These are phyloP conservation scores for Dactylellina leptospora DNA, from an alignment of 2,329 filamentous ascomycete species.

Conservation along the genomic window DNA sequence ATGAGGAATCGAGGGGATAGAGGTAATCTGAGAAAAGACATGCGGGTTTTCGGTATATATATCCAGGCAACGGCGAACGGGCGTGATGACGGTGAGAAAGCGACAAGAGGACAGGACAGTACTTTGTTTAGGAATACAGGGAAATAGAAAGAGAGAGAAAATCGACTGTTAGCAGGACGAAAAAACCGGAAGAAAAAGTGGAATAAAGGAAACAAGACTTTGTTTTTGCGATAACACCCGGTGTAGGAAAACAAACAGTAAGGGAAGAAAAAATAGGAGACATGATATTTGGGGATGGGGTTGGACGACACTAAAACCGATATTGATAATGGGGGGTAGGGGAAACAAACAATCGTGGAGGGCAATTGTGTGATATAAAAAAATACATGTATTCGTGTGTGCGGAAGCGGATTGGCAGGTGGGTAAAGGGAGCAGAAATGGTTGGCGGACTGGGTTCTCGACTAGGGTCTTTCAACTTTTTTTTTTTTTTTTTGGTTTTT, in stretches of 20 bases:
- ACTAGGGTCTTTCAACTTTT: no score
- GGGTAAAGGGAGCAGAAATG: background rate
- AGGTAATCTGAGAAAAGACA: background rate
- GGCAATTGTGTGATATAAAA: constrained; percentile 22
- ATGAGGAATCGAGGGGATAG: background rate
- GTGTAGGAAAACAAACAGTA: constrained; percentile 38
- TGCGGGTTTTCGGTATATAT: no score
- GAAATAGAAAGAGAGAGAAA: constrained; percentile 15
- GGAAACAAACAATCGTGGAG: constrained; percentile 39
- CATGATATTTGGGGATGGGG: constrained; percentile 23
- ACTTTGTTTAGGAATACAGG: constrained; percentile 34
- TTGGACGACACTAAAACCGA: constrained; percentile 46
- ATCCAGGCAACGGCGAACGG: background rate
- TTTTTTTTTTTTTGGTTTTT: constrained; percentile 3
- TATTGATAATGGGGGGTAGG: constrained; percentile 51
- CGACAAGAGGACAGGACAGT: constrained; percentile 16
- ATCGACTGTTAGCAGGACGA: background rate
- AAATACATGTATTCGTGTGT: background rate
- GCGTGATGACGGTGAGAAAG: background rate
- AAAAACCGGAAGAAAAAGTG: background rate
- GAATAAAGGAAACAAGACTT: constrained; percentile 1
- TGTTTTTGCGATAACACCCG: constrained; percentile 34
- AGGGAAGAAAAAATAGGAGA: constrained; percentile 6
- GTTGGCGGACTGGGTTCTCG: no score
- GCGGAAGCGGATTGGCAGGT: background rate